A percentile compares a stretch with the other conserved stretches of the same genome.
Evolutionary conservation across 2,329 filamentous ascomycete species (phyloP).

Genomic region (Teratosphaeria nubilosa): DNA sequence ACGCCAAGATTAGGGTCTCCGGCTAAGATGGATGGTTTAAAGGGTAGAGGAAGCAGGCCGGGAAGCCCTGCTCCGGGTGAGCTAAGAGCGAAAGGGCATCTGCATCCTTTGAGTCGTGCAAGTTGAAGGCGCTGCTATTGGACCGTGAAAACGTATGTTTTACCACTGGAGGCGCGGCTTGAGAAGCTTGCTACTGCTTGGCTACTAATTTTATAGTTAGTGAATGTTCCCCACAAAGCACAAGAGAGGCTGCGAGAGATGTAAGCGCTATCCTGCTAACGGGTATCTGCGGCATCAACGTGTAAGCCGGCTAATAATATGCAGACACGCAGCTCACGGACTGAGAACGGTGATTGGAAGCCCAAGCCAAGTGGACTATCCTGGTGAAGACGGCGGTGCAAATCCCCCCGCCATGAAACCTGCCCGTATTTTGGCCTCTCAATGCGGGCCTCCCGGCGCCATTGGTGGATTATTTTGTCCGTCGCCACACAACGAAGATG

Average conservation of each 20-base stretch:
- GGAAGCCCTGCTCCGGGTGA: conserved; percentile 17
- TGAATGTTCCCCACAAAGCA: too few relatives aligned
- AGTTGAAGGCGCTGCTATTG: neutral
- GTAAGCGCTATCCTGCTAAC: too few relatives aligned
- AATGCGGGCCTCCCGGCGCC: too few relatives aligned
- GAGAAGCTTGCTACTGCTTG: too few relatives aligned
- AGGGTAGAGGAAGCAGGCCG: conserved; percentile 4
- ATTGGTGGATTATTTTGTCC: neutral
- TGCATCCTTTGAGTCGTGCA: conserved; percentile 14
- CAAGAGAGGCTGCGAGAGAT: too few relatives aligned
- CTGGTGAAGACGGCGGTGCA: neutral
- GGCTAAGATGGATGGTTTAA: conserved; percentile 16
- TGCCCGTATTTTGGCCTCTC: neutral
- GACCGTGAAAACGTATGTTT: neutral
- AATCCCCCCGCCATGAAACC: neutral
- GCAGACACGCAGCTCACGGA: neutral
- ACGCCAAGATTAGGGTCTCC: conserved; percentile 25
- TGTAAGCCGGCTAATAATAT: neutral
- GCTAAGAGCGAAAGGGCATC: conserved; percentile 5
- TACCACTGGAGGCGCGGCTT: too few relatives aligned
- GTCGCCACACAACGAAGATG: too few relatives aligned
- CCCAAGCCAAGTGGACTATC: neutral
- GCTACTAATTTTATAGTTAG: too few relatives aligned
- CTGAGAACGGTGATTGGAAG: neutral
- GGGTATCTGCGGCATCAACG: neutral